Evolutionary conservation across 306 rosid species (phyloP).

Genomic region (Alnus rubra): DNA sequence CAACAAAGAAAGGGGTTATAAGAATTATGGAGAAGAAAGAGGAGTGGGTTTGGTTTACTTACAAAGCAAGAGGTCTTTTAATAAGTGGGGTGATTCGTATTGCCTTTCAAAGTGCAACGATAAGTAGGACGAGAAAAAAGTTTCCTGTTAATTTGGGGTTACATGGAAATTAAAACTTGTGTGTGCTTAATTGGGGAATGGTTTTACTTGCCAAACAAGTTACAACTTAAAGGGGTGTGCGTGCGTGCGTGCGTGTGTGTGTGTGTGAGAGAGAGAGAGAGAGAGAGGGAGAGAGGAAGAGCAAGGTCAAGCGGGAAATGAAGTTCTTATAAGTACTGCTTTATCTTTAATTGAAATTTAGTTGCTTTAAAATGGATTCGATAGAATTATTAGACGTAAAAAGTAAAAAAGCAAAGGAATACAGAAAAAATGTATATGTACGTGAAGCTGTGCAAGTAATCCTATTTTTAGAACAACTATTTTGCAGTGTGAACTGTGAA

Average conservation of each 20-base stretch:
- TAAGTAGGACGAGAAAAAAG: not conserved
- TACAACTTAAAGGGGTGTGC: too few species aligned
- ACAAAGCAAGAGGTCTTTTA: slow-evolving; percentile 29
- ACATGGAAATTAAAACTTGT: too few species aligned
- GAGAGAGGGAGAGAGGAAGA: too few species aligned
- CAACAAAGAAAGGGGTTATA: slow-evolving; percentile 9
- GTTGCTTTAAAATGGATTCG: not conserved
- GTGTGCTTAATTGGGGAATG: too few species aligned
- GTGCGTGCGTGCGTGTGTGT: too few species aligned
- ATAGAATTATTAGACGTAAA: not conserved
- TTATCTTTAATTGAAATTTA: too few species aligned
- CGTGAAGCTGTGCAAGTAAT: not conserved
- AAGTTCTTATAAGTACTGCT: too few species aligned
- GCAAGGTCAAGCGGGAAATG: too few species aligned
- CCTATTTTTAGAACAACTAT: not conserved
- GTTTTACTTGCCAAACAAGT: too few species aligned
- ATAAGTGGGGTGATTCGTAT: slow-evolving; percentile 25
- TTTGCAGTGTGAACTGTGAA: too few species aligned
- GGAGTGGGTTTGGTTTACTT: slow-evolving; percentile 32
- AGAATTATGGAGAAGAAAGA: slow-evolving; percentile 25
- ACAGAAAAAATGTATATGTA: not conserved
- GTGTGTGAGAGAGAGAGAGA: too few species aligned
- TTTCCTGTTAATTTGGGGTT: too few species aligned
- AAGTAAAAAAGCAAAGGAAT: not conserved
- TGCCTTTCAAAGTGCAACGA: not conserved